Evolutionary conservation across 1,284 basidiomycete species (phyloP), one percentile per base, ranked within the genome.

Genomic region (Mycosarcoma maydis): DNA sequence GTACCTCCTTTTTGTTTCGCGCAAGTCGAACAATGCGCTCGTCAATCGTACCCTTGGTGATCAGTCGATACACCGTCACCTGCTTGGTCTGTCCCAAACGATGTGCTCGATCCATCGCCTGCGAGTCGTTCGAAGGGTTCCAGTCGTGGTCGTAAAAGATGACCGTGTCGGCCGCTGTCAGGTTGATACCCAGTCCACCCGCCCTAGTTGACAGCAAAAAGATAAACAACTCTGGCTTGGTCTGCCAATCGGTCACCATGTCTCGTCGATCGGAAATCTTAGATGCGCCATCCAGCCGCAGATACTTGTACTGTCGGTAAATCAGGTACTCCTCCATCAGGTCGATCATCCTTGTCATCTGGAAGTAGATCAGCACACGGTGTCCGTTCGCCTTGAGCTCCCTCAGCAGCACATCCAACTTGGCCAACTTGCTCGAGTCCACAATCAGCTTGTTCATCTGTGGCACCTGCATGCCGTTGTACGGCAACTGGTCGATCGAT

Each of bases 331-430:
- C 96, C 82, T 98, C 96, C 89, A 98, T 95, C 59, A 99, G 85
- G 82, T 98, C 95, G 89, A 98, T 98, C 96, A 98, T 98, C 69
- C 90, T 88, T 22, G 96, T 98, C 96, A 99, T 98, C 84, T 99
- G 96, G 89, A 98, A 98, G 85, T 98, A 99, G 47, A 99, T 87
- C 72, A 99, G 84, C 20, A 97, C 94, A 43, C 94, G 89, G 83
- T 99, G 96, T 53, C 94, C 94, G 10, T 90, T 91, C 29, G 88
- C 87, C 84, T 98, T 98, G 65, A 99, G 88, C 79, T 97, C 92
- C 65, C 93, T 90, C 10, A 99, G 85, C 26, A 99, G 85, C 20
- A 86, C 82, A 82, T 99, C 96, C 43, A 99, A 86, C 42, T 92
- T 88, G 33, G 94, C 92, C 34, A 99, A 87, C 84, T 99, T 99